Percentiles rank a stretch among this genome's conserved stretches.
Conservation (phyloP, 2,329 filamentous ascomycete genomes). For the Pseudocercospora crystallina region DNA sequence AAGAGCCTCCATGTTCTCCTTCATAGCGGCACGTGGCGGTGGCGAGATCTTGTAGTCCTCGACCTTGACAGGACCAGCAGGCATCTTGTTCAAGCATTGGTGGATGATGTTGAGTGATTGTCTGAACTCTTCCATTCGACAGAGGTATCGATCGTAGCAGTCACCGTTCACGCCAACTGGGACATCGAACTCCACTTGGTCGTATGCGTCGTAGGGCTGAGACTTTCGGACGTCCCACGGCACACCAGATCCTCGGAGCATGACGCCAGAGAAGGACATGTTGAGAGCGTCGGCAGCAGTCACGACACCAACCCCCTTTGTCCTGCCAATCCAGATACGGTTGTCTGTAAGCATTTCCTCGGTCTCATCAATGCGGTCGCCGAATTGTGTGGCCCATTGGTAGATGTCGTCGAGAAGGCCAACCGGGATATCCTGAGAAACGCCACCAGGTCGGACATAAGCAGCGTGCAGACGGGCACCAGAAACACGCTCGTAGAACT, state of each 20-base stretch:
- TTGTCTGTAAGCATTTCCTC: conserved; percentile 99
- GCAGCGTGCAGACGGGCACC: conserved; percentile 95
- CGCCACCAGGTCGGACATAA: conserved; percentile 94
- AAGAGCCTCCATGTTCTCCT: conserved; percentile 99
- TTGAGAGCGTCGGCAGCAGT: conserved; percentile 92
- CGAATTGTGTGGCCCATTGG: conserved; percentile 99
- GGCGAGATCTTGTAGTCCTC: conserved; percentile 99
- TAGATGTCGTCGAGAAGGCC: conserved; percentile 98
- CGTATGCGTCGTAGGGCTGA: conserved; percentile 96
- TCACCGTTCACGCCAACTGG: conserved; percentile 95
- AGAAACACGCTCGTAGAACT: conserved; percentile 99
- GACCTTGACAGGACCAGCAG: conserved; percentile 85
- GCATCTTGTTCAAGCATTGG: conserved; percentile 99
- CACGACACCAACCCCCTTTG: conserved; percentile 88
- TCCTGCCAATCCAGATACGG: conserved; percentile 94
- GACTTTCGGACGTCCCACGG: conserved; percentile 97
- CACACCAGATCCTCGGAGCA: conserved; percentile 94
- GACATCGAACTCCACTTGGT: conserved; percentile 96
- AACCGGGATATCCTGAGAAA: conserved; percentile 90
- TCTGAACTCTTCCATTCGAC: conserved; percentile 99
- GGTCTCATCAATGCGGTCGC: conserved; percentile 96
- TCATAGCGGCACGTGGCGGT: conserved; percentile 96
- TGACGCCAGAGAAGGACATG: conserved; percentile 94
- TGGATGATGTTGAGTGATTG: conserved; percentile 97
- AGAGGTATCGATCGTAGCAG: conserved; percentile 98